Percentiles rank a stretch among this genome's conserved stretches.
phyloP scores from a whole-genome alignment of 768 basidiomycete genomes.

The Hirschioporus abietinus region DNA sequence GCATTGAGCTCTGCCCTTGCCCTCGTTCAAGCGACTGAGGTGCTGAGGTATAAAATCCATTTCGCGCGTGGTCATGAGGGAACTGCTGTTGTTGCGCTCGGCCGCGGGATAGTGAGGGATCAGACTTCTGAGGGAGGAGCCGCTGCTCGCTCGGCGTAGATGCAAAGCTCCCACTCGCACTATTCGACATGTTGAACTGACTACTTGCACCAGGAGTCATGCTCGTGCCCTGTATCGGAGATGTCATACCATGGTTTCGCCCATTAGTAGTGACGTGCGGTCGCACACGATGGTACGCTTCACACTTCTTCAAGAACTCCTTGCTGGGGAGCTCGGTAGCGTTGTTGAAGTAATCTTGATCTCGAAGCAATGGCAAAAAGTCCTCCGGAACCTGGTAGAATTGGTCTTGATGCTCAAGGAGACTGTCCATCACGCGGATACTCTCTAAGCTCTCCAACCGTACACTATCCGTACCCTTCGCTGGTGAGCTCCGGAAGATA shows the following conservation, averaged over 20 bases:
- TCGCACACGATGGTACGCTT: constrained; percentile 71
- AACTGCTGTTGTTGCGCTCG: not conserved
- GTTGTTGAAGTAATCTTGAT: constrained; percentile 89
- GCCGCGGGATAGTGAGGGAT: constrained; percentile 20
- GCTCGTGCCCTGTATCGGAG: constrained; percentile 31
- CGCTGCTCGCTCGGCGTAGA: constrained; percentile 17
- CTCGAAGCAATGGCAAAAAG: constrained; percentile 77
- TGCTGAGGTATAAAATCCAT: not conserved
- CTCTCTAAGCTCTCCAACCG: constrained; percentile 89
- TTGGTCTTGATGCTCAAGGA: constrained; percentile 92
- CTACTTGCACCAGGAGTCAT: constrained; percentile 32
- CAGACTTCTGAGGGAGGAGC: constrained; percentile 24
- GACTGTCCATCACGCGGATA: constrained; percentile 77
- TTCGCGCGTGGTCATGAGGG: not conserved
- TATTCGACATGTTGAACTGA: constrained; percentile 21
- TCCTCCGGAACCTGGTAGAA: constrained; percentile 94
- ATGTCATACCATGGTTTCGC: constrained; percentile 39
- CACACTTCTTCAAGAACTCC: constrained; percentile 94
- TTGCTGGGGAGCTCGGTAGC: constrained; percentile 87
- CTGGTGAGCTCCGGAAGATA: constrained; percentile 67
- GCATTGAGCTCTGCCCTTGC: not conserved
- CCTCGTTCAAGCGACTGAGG: not conserved
- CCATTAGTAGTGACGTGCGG: constrained; percentile 41
- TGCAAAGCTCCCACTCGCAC: constrained; percentile 19
- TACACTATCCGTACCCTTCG: constrained; percentile 76